Evolutionary conservation across 2,329 filamentous ascomycete species (phyloP), one percentile per base, ranked within the genome.

Genomic region (Ophiostoma ulmi): DNA sequence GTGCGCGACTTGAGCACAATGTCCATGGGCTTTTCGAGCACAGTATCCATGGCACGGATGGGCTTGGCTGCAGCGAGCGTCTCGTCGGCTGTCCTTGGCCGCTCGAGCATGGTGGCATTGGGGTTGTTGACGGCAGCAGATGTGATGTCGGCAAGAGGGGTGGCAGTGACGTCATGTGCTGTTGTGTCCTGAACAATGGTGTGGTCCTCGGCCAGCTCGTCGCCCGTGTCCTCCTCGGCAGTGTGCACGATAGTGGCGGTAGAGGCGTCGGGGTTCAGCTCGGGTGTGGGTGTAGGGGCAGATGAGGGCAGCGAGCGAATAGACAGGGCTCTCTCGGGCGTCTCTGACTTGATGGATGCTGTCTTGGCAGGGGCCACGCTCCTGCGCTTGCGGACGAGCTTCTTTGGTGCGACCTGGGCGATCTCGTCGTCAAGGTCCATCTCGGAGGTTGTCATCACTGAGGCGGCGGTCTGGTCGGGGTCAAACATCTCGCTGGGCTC

Each of bases 11-110:
- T 94, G 72, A 97, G 84, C 67, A 97, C 89, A 75, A 98, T 97
- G 76, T 97, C 94, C 90, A 97, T 94, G 0, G 94, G 94, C 78
- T 88, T 92, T 77, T 97, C 93, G 75, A 97, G 80, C 71, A 92
- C 84, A 0, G 92, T 91, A 75, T 92, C 87, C 80, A 92, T 88
- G 1, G 92, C 84, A 74, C 90, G 91, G 76, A 94, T 87, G 55
- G 91, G 90, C 78, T 91, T 91, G 65, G 90, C 81, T 1, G 83
- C 80, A 39, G 86, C 83, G 72, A 83, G 81, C 72, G 80, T 83
- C 78, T 86, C 79, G 75, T 84, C 80, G 74, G 80, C 74, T 31
- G 82, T 82, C 88, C 86, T 78, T 93, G 93, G 75, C 91, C 80
- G 58, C 85, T 86, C 72, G 58, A 73, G 72, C 67, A 70, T 67